These are phyloP conservation scores for Priceomyces carsonii DNA, from an alignment of 805 yeast species.

Conservation along the genomic window DNA sequence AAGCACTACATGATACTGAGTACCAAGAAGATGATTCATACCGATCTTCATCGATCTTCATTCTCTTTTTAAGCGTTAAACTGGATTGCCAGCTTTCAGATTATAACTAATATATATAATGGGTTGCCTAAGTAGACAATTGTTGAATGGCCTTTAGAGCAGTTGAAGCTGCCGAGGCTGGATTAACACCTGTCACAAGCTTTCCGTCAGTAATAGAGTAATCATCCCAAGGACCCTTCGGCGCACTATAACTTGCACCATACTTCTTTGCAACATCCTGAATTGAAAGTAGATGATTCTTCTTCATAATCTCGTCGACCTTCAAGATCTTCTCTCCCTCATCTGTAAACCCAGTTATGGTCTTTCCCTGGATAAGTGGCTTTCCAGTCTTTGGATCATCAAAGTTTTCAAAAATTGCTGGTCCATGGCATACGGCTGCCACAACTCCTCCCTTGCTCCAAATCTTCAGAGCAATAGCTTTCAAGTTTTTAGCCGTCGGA, in stretches of 20 bases:
- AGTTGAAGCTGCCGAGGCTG: slow-evolving; percentile 53
- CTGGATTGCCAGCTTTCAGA: no score
- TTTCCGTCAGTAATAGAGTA: slow-evolving; percentile 56
- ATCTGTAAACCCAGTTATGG: slow-evolving; percentile 62
- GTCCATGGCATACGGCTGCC: slow-evolving; percentile 70
- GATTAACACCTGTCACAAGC: slow-evolving; percentile 67
- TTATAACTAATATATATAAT: no score
- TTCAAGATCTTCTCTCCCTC: slow-evolving; percentile 46
- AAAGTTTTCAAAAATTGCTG: slow-evolving; percentile 54
- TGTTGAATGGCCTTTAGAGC: slow-evolving; percentile 39
- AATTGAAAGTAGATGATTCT: slow-evolving; percentile 33
- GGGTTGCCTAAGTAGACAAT: background rate
- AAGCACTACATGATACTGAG: no score
- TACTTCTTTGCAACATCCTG: slow-evolving; percentile 35
- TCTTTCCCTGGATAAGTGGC: slow-evolving; percentile 50
- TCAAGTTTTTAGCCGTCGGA: slow-evolving; percentile 51
- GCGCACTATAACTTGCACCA: slow-evolving; percentile 47
- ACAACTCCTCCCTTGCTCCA: slow-evolving; percentile 56
- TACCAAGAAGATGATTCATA: no score
- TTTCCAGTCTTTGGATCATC: slow-evolving; percentile 43
- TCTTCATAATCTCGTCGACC: slow-evolving; percentile 19
- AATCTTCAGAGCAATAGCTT: slow-evolving; percentile 45
- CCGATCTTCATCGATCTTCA: no score
- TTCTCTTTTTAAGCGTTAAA: no score
- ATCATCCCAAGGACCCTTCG: slow-evolving; percentile 53